phyloP scores from a whole-genome alignment of 768 basidiomycete species.

The Vishniacozyma victoriae region DNA sequence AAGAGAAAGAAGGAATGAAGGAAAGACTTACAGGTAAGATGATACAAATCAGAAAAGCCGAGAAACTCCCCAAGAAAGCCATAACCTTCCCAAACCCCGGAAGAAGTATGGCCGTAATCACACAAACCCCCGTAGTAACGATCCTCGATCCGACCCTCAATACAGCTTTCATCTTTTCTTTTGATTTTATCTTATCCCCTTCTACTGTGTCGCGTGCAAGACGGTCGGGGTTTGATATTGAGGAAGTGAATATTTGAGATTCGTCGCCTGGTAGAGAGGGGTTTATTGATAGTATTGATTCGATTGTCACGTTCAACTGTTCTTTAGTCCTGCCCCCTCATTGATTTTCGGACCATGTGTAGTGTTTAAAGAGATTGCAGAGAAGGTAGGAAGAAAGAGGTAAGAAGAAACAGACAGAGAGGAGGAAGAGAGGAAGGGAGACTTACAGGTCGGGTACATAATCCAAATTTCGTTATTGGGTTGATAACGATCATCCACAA shows the following conservation, averaged over 20 bases:
- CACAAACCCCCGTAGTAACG: conserved; percentile 57
- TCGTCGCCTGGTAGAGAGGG: conserved; percentile 14
- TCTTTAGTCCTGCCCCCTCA: neutral
- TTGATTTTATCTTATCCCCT: neutral
- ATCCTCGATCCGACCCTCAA: conserved; percentile 55
- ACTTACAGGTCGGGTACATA: conserved; percentile 71
- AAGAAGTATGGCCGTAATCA: conserved; percentile 64
- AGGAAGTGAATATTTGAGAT: neutral
- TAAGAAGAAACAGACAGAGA: neutral
- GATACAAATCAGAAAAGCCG: conserved; percentile 67
- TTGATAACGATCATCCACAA: conserved; percentile 69
- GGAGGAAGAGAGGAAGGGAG: neutral
- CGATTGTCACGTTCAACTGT: conserved; percentile 75
- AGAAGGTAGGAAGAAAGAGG: neutral
- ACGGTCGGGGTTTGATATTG: too few species aligned
- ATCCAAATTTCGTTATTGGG: conserved; percentile 68
- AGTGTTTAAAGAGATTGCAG: neutral
- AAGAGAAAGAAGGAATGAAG: conserved; percentile 51
- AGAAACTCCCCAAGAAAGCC: conserved; percentile 88
- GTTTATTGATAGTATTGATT: conserved; percentile 68
- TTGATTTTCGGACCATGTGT: neutral
- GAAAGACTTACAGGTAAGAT: conserved; percentile 66
- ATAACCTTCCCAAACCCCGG: conserved; percentile 70
- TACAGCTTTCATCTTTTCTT: conserved; percentile 19
- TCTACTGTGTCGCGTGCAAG: neutral